Evolutionary conservation across 805 yeast genomes (phyloP), one percentile per base, ranked within the genome.

Genomic region (Zygoascus flipseniorum): DNA sequence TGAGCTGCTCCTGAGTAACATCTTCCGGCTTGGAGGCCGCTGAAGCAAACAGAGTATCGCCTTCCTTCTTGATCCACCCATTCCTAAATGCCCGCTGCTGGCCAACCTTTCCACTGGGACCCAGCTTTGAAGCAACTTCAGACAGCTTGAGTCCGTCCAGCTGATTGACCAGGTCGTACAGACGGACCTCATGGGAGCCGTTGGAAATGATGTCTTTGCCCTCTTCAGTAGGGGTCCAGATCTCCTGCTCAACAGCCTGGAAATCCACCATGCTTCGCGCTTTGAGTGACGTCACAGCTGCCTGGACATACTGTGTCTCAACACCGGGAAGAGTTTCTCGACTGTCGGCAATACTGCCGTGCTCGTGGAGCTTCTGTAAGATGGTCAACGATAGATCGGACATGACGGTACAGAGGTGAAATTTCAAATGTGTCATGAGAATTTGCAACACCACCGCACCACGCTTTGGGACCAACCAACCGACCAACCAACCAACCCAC

Each of bases 41-140:
- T 48, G 75, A 71, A 32, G 83, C 75, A 50, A 87, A 79, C 61
- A 92, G 78, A 64, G 77, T 81, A 62, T 86, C 95, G 54, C 92
- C 95, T 55, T 85, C 86, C 69, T 95, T 93, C 58, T 79, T 73
- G 63, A 93, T 83, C 99, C 99, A 93, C 43, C 95, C 95, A 69
- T 90, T 90, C 72, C 89, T 92, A 79, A 93, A 95, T 16, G 98
- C 99, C 65, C 90, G 83, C 62, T 95, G 96, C 74, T 93, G 99
- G 58, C 99, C 99, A 59, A 92, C 78, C 62, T 84, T 83, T 58
- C 97, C 98, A 20, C 56, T 46, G 51, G 81, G 74, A 53, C 97
- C 97, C 72, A 92, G 75, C 59, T 84, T 78, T 53, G 82, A 67
- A 50, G 63, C 63, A 37, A 72, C 71, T 18, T 92, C 97, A 23